Evolutionary conservation across 345 rosid genomes (phyloP).

Genomic region (Streptanthus diversifolius): DNA sequence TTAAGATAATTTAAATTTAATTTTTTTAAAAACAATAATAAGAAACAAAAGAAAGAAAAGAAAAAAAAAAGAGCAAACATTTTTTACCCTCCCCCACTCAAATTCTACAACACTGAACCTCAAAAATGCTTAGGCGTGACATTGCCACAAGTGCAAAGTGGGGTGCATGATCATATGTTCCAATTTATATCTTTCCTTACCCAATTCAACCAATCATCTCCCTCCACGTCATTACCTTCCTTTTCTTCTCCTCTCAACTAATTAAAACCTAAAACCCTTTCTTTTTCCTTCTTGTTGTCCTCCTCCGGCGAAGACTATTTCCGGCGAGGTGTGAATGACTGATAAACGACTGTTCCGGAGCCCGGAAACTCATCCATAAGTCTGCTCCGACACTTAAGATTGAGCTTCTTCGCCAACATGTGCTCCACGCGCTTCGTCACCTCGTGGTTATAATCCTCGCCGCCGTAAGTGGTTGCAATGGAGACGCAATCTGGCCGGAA

Average conservation of each 20-base stretch:
- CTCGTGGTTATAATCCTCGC: conserved; percentile 38
- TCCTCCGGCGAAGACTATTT: conserved; percentile 32
- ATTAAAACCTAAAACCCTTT: conserved; percentile 28
- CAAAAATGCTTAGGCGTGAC: conserved; percentile 86
- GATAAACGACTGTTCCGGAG: conserved; percentile 64
- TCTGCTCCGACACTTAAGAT: conserved; percentile 70
- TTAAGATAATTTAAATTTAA: conserved; percentile 1
- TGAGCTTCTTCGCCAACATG: conserved; percentile 63
- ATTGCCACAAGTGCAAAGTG: conserved; percentile 51
- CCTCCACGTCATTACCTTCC: conserved; percentile 42
- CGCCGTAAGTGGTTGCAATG: conserved; percentile 58
- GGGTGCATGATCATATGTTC: conserved; percentile 82
- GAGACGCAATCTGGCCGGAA: conserved; percentile 75
- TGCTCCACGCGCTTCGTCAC: conserved; percentile 61
- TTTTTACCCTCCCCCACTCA: conserved; percentile 39
- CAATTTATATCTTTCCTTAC: conserved; percentile 42
- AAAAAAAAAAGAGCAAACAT: not conserved
- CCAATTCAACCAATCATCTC: conserved; percentile 46
- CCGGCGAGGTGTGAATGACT: conserved; percentile 76
- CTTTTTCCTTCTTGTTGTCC: not conserved
- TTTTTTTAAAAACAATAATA: not conserved
- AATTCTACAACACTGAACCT: conserved; percentile 46
- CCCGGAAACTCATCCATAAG: conserved; percentile 68
- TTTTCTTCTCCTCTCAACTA: not conserved
- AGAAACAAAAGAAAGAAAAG: not conserved